These are phyloP conservation scores for Lojkania enalia DNA, from an alignment of 2,329 filamentous ascomycete species.

Conservation along the genomic window DNA sequence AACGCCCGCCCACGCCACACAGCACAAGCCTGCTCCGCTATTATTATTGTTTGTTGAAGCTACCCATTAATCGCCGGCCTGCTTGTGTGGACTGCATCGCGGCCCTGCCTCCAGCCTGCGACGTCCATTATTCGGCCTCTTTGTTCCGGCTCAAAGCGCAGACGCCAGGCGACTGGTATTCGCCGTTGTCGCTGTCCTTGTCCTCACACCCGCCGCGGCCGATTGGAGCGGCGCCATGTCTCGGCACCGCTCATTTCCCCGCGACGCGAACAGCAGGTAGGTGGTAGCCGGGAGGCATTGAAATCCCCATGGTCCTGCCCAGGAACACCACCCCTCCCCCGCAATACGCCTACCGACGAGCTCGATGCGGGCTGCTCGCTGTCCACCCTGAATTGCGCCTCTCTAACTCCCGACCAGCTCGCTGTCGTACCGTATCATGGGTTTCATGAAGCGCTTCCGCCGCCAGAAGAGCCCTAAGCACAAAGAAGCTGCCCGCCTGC, in stretches of 20 bases:
- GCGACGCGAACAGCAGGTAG: conserved; percentile 30
- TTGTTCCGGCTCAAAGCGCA: neutral
- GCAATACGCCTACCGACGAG: conserved; percentile 7
- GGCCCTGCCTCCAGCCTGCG: conserved; percentile 1
- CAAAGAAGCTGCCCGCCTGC: conserved; percentile 32
- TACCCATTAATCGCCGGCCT: too few relatives aligned
- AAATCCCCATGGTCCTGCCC: neutral
- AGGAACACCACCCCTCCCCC: conserved; percentile 3
- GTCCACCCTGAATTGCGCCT: conserved; percentile 12
- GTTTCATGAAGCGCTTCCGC: conserved; percentile 55
- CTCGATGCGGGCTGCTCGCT: conserved; percentile 20
- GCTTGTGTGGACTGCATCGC: conserved; percentile 1
- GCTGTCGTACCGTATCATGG: conserved; percentile 47
- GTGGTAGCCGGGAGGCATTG: conserved; percentile 13
- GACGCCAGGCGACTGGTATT: neutral
- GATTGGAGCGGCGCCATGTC: conserved; percentile 24
- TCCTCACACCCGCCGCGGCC: conserved; percentile 1
- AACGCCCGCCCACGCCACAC: conserved; percentile 2
- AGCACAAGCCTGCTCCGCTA: neutral
- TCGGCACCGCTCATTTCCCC: conserved; percentile 33
- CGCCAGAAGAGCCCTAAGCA: conserved; percentile 49
- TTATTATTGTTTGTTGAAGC: neutral
- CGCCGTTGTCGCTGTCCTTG: too few relatives aligned
- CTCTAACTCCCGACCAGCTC: conserved; percentile 26
- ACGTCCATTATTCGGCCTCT: neutral